phyloP scores from a whole-genome alignment of 495 filamentous ascomycete species.

The Talaromyces trachyspermus region DNA sequence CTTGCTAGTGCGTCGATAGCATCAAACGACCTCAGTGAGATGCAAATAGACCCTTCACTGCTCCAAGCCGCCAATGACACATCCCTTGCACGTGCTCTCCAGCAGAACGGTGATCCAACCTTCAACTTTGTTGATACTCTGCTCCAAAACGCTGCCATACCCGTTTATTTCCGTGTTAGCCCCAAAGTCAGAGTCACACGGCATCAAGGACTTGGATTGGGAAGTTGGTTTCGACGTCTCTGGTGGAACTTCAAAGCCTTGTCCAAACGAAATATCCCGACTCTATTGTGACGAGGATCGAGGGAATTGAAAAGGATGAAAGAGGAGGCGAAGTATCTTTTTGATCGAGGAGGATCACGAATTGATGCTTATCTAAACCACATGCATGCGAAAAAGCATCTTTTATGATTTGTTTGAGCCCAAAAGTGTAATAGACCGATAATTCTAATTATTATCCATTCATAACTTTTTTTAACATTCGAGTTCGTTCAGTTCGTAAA shows the following conservation, averaged over 20 bases:
- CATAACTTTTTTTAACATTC: slow-evolving; percentile 2
- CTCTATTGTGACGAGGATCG: slow-evolving; percentile 47
- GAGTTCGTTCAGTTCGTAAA: slow-evolving; percentile 5
- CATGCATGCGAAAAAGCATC: slow-evolving; percentile 54
- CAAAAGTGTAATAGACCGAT: slow-evolving; percentile 11
- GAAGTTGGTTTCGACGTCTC: slow-evolving; percentile 45
- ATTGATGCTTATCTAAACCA: slow-evolving; percentile 60
- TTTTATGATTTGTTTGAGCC: slow-evolving; percentile 48
- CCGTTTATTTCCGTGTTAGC: slow-evolving; percentile 60
- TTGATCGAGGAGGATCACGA: slow-evolving; percentile 62
- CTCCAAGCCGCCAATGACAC: slow-evolving; percentile 42
- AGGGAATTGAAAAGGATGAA: slow-evolving; percentile 57
- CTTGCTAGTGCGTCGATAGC: slow-evolving; percentile 40
- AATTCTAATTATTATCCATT: neutral
- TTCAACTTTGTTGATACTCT: slow-evolving; percentile 34
- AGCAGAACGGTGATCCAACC: slow-evolving; percentile 29
- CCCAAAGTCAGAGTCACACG: slow-evolving; percentile 42
- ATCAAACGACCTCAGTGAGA: slow-evolving; percentile 39
- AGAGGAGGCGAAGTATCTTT: slow-evolving; percentile 50
- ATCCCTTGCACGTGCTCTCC: slow-evolving; percentile 32
- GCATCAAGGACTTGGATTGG: slow-evolving; percentile 53
- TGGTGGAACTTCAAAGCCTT: slow-evolving; percentile 48
- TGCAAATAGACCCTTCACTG: slow-evolving; percentile 62
- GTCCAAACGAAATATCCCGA: slow-evolving; percentile 51
- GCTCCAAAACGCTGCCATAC: slow-evolving; percentile 31